Percentiles rank a stretch among this genome's conserved stretches.
Conservation (phyloP, 2,329 filamentous ascomycete genomes). For the Penicillium occitanis region DNA sequence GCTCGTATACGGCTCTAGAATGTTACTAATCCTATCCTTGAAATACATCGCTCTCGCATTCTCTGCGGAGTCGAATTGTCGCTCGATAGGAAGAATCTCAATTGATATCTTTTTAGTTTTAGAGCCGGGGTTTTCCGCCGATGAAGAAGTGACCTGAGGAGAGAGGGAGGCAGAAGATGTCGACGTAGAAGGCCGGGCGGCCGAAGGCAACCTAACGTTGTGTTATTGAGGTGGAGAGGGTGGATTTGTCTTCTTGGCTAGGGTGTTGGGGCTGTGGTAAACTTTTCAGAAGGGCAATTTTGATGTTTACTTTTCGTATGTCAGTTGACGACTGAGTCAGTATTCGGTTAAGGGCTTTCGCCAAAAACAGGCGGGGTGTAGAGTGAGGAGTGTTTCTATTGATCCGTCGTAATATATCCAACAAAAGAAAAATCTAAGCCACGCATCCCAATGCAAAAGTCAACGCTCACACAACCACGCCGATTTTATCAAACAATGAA, state of each 20-base stretch:
- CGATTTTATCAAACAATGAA: neutral
- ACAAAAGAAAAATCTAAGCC: neutral
- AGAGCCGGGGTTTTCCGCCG: neutral
- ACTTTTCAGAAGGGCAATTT: slow-evolving; percentile 12
- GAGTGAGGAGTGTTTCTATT: neutral
- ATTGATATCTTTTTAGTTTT: neutral
- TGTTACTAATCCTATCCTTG: neutral
- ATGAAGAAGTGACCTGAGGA: neutral
- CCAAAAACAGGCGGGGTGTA: neutral
- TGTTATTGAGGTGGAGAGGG: slow-evolving; percentile 24
- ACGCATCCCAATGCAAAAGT: slow-evolving; percentile 7
- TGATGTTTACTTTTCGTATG: neutral
- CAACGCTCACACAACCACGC: neutral
- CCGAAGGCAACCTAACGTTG: slow-evolving; percentile 22
- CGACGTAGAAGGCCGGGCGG: slow-evolving; percentile 28
- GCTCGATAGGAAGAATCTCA: slow-evolving; percentile 1
- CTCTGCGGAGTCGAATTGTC: neutral
- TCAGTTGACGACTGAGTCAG: neutral
- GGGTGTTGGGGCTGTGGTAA: slow-evolving; percentile 12
- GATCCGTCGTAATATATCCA: neutral
- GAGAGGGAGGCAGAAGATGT: slow-evolving; percentile 19
- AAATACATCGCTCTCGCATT: neutral
- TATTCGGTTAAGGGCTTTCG: neutral
- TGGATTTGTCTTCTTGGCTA: slow-evolving; percentile 3
- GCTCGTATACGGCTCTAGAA: neutral